These are phyloP conservation scores for Obelidium mucronatum DNA, from an alignment of 192 early-diverging fungal species.

Conservation along the genomic window DNA sequence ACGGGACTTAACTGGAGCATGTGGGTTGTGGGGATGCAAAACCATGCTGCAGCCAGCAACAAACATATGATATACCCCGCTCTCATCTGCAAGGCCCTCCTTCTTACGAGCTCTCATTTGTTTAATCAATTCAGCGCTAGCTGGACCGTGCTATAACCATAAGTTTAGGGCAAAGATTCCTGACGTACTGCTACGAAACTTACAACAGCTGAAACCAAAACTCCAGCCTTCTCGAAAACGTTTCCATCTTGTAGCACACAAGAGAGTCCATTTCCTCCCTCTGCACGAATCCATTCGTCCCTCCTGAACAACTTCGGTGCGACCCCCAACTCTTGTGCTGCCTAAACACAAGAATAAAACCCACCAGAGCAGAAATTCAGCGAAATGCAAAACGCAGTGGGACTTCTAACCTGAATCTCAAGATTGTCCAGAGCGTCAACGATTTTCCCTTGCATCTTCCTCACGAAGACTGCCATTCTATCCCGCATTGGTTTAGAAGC, in stretches of 20 bases:
- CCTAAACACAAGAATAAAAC: too few species aligned
- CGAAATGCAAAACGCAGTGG: too few species aligned
- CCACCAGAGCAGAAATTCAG: neutral
- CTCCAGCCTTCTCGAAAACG: slow-evolving; percentile 98
- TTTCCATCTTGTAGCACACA: slow-evolving; percentile 91
- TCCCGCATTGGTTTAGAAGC: slow-evolving; percentile 69
- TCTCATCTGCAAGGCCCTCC: slow-evolving; percentile 59
- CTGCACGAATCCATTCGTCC: slow-evolving; percentile 85
- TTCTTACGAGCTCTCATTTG: slow-evolving; percentile 90
- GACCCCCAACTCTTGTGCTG: slow-evolving; percentile 22
- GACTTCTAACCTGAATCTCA: slow-evolving; percentile 37
- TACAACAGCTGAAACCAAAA: slow-evolving; percentile 85
- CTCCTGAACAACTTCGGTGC: slow-evolving; percentile 62
- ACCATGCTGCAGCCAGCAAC: slow-evolving; percentile 92
- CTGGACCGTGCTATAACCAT: slow-evolving; percentile 37
- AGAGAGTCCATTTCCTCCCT: slow-evolving; percentile 93
- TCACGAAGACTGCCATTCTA: slow-evolving; percentile 83
- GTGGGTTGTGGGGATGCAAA: slow-evolving; percentile 94
- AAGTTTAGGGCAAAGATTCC: too few species aligned
- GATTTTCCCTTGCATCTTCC: slow-evolving; percentile 79
- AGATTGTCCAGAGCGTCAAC: slow-evolving; percentile 71
- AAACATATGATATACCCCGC: slow-evolving; percentile 63
- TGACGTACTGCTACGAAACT: too few species aligned
- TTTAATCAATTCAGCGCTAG: slow-evolving; percentile 78
- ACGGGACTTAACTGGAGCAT: slow-evolving; percentile 66